Conservation (phyloP, 2,329 filamentous ascomycete species). For the Polytolypa hystricis region DNA sequence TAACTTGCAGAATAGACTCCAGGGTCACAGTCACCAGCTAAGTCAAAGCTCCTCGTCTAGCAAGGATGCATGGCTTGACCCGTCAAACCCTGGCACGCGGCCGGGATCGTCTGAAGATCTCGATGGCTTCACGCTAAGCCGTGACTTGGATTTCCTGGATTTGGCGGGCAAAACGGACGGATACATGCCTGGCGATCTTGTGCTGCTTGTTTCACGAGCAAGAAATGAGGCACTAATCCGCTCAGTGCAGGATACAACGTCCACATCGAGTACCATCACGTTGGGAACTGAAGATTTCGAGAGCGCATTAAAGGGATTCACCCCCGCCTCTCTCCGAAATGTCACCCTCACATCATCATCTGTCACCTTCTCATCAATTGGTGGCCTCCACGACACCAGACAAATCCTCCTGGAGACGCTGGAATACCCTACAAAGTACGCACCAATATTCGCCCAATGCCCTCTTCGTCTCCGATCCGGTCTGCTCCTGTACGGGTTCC, state of each 20-base stretch:
- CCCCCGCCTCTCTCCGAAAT: conserved; percentile 85
- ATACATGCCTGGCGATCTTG: conserved; percentile 93
- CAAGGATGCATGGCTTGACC: conserved; percentile 66
- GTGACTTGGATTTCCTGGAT: conserved; percentile 78
- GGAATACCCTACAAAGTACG: conserved; percentile 95
- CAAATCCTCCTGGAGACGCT: conserved; percentile 89
- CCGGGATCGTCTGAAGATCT: conserved; percentile 31
- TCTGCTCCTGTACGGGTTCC: conserved; percentile 84
- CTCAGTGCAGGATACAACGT: conserved; percentile 48
- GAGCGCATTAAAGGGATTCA: conserved; percentile 79
- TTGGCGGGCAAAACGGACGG: conserved; percentile 90
- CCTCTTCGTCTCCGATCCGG: conserved; percentile 90
- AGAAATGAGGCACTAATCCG: conserved; percentile 88
- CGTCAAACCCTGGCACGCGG: conserved; percentile 46
- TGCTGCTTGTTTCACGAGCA: conserved; percentile 73
- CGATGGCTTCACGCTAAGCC: conserved; percentile 61
- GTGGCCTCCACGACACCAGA: conserved; percentile 74
- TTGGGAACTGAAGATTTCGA: conserved; percentile 70
- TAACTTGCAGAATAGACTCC: conserved; percentile 21
- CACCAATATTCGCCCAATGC: conserved; percentile 92
- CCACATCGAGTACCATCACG: conserved; percentile 45
- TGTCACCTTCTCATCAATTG: conserved; percentile 85
- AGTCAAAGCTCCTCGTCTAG: conserved; percentile 18
- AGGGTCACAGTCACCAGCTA: conserved; percentile 25
- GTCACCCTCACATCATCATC: conserved; percentile 88